Evolutionary conservation across 306 rosid genomes (phyloP), one percentile per base, ranked within the genome.

Genomic region (Quercus robur): DNA sequence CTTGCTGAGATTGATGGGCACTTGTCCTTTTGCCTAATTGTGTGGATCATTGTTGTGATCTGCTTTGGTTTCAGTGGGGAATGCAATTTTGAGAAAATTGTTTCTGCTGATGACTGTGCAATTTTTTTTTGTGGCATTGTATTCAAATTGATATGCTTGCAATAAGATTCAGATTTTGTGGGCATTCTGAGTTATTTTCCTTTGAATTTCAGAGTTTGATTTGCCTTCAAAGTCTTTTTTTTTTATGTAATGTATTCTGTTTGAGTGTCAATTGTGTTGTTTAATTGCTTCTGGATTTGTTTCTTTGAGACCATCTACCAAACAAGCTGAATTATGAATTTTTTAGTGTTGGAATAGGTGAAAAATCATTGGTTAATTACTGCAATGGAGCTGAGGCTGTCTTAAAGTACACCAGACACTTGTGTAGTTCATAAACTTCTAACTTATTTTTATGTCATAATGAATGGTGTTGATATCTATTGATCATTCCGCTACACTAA

Each of bases 21-120:
- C 72, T 49, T 73, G 56, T 58, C 44, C 4, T 35, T 49, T 52
- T 77, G 55, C 38, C 7, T 38, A 13, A 44, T 62, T 46, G 61
- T 64, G 71, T 33, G 58, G 80, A 55, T 79, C 75, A 19, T 61
- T n/a, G 13, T 10, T 76, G 56, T 51, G 85, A 82, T 76, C 78
- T 56, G 55, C 46, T 73, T 23, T 26, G 10, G 59, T 38, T 75
- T 58, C 23, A 5, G 13, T 69, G 38, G 70, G 21, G 46, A 64
- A 28, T 30, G 21, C 7, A 26, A 13, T 26, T 63, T 26, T 63
- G 35, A 15, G 19, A 30, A 63, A 63, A 5, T 13, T 63, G 14
- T 28, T 59, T 63, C 41, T 2, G 70, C 70, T 14, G 70, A 28
- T 13, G 41, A 63, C 28, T 26, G 21, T 15, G 44, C 41, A 35